A percentile compares a stretch with the other conserved stretches of the same genome.
These are phyloP conservation scores for Trichoderma sp. DNA, from an alignment of 2,329 filamentous ascomycete species.

Conservation along the genomic window DNA sequence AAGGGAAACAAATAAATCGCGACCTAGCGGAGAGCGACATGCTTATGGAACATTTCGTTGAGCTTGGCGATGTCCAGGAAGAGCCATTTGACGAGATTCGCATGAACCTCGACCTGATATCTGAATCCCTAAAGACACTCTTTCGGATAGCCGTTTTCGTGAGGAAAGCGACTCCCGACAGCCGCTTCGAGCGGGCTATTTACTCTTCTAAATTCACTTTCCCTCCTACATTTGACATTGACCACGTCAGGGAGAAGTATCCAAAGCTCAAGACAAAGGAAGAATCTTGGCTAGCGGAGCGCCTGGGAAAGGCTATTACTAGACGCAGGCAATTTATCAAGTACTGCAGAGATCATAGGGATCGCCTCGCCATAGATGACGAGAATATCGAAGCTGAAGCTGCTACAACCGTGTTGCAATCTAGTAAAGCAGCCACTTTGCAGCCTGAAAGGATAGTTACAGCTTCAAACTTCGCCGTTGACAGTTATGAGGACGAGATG, in stretches of 20 bases:
- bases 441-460: not conserved
- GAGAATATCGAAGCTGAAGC: not conserved
- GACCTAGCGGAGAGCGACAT: not conserved
- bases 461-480: not conserved
- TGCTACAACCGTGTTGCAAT: not conserved
- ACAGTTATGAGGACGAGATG: not conserved
- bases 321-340: not conserved
- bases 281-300: not conserved
- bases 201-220: not conserved
- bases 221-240: not conserved
- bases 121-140: not conserved
- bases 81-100: not conserved
- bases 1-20: not conserved
- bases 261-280: not conserved
- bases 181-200: not conserved
- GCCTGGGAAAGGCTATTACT: not conserved
- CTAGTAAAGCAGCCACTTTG: not conserved
- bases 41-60: not conserved
- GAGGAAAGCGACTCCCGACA: not conserved
- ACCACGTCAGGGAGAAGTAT: not conserved
- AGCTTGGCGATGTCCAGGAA: not conserved
- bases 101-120: not conserved
- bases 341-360: not conserved
- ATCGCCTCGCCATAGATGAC: not conserved
- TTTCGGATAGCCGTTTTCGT: not conserved